Conservation (phyloP, 2,329 filamentous ascomycete genomes). For the Hymenoscyphus repandus region DNA sequence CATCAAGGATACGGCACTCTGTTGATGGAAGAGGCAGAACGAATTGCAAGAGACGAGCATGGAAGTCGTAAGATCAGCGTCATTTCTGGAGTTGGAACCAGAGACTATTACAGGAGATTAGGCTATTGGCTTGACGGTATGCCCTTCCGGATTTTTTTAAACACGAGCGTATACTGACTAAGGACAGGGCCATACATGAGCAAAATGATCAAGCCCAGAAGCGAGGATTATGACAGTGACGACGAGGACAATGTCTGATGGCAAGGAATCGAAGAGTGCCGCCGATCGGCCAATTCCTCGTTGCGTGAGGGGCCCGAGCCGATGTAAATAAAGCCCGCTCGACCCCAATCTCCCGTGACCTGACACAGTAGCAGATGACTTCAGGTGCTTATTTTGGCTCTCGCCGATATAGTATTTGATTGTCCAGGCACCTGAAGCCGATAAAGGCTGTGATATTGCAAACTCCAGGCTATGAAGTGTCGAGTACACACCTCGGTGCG, state of each 20-base stretch:
- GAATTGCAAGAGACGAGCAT: conserved; percentile 91
- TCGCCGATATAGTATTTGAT: too few relatives aligned
- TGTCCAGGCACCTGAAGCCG: too few relatives aligned
- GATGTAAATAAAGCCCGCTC: too few relatives aligned
- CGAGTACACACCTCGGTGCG: too few relatives aligned
- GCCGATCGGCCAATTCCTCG: too few relatives aligned
- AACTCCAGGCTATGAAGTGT: too few relatives aligned
- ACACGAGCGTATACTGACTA: conserved; percentile 5
- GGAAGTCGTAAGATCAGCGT: conserved; percentile 92
- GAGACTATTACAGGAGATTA: conserved; percentile 89
- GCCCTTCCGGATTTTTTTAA: conserved; percentile 48
- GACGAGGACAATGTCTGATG: conserved; percentile 15
- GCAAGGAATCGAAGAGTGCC: too few relatives aligned
- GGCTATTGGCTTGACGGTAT: conserved; percentile 92
- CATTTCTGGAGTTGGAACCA: conserved; percentile 94
- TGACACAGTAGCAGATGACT: too few relatives aligned
- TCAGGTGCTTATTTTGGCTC: too few relatives aligned
- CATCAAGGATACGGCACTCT: conserved; percentile 96
- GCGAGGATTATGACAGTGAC: conserved; percentile 30
- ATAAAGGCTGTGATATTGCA: too few relatives aligned
- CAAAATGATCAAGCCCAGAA: conserved; percentile 26
- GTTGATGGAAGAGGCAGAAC: conserved; percentile 95
- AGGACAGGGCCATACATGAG: conserved; percentile 30
- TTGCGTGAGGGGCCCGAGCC: too few relatives aligned
- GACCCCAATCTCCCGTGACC: too few relatives aligned